Conservation (phyloP, 805 yeast genomes). For the Hanseniaspora osmophila region DNA sequence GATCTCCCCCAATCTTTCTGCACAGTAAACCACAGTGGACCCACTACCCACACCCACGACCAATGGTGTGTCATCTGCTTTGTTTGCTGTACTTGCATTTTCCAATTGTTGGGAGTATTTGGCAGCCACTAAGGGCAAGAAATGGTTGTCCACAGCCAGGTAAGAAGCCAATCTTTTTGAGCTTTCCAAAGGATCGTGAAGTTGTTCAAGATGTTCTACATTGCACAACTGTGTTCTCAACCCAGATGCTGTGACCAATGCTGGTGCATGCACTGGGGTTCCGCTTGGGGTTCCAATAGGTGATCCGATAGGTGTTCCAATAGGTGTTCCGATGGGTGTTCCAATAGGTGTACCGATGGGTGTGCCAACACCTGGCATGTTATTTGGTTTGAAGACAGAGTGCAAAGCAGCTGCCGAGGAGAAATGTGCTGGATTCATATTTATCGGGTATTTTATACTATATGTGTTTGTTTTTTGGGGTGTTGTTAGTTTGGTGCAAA, state of each 20-base stretch:
- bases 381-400: not conserved
- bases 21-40: constrained; percentile 92
- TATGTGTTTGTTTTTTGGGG: not conserved
- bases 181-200: constrained; percentile 41
- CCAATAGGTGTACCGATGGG: too few relatives aligned
- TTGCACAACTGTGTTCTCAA: constrained; percentile 4
- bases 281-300: not conserved
- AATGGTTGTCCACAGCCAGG: constrained; percentile 80
- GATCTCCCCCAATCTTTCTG: constrained; percentile 74
- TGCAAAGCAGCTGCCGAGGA: not conserved
- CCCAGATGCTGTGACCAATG: not conserved
- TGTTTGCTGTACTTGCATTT: constrained; percentile 20
- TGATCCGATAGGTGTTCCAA: not conserved
- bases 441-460: not conserved
- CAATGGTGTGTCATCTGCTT: constrained; percentile 35
- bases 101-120: constrained; percentile 3
- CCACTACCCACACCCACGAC: constrained; percentile 94
- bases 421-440: not conserved
- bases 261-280: not conserved
- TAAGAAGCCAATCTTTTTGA: constrained; percentile 89
- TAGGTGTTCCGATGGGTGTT: too few relatives aligned
- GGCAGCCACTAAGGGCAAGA: constrained; percentile 14
- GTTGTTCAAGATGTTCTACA: constrained; percentile 16
- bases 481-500: too few relatives aligned
- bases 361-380: too few relatives aligned